Evolutionary conservation across 352 stramenopile species (phyloP), one percentile per base, ranked within the genome.

Genomic region (Phytopythium vexans): DNA sequence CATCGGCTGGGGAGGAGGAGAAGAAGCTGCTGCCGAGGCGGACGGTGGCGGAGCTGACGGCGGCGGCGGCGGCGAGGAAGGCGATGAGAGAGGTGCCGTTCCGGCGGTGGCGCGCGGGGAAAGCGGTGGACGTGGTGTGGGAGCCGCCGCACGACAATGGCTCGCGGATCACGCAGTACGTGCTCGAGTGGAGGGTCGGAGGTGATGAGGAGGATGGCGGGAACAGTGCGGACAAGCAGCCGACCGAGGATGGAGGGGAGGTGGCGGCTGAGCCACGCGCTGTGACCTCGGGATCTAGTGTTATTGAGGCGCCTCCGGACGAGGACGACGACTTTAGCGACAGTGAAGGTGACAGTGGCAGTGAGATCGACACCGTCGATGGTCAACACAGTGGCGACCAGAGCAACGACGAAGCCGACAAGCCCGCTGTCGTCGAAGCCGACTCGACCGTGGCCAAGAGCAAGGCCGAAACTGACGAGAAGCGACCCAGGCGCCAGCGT

Each of bases 71-170:
- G n/a, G 67, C 70, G 8, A 77, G 68, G 46, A 65, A 50, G 7
- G 65, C 56, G 1, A 36, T 45, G 5, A 57, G 74, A 6, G 62
- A 78, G 5, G 74, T 88, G 4, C 75, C 79, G 0, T 93, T 93
- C 45, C 72, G 83, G 7, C 60, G 62, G 7, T 93, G 83, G 83
- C 46, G 64, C 36, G 78, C 79, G 14, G 81, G 83, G 4, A 88
- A 87, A 37, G 83, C 83, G 7, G 74, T 86, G 8, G 77, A 91
- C 42, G 64, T 93, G 15, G 12, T 44, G n/a, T 93, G 83, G 83
- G 70, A 86, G n/a, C 58, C 70, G 2, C 83, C 83, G 37, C 11
- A 68, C 6, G 69, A 88, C 35, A 89, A 90, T 44, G 83, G 83
- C 0, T 65, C 77, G 14, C 12, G 57, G 0, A 86, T 93, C 44